Base-by-base conservation (phyloP, 2,329 filamentous ascomycete genomes). In the Xylariales sp. region DNA sequence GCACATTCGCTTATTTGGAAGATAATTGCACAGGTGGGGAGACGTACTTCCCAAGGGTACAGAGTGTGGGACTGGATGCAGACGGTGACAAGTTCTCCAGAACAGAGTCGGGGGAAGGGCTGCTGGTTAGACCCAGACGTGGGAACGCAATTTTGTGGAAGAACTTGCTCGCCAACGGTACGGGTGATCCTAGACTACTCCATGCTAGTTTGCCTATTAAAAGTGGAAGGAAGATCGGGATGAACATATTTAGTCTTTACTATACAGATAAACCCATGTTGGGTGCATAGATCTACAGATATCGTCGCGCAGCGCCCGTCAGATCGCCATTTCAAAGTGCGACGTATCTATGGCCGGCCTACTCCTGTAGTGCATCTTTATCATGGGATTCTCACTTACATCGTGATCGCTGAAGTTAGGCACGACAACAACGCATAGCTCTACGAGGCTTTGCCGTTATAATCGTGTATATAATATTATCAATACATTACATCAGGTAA, bases 1-100 rank as follows among this genome's bases (percentile, higher is more conserved):
- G 8, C 8, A 25, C n/a, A 18, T 32, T 32, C 16, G 30, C 20
- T 15, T 32, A 32, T 18, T 18, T 32, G 10, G n/a, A 19, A 5
- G 30, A 32, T n/a, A 7, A 32, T 7, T 32, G 30, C n/a, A n/a
- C n/a, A 11, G 30, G 30, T 19, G 30, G 30, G 12, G 6, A 32
- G 11, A 32, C 30, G 10, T 32, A 32, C 20, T 32, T 32, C 17
- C 30, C 28, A 12, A 12, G 16, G 6, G 5, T 18, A 11, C 16
- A 15, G 7, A n/a, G 16, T 15, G 30, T 32, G 6, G 17, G 15
- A 18, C 15, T 18, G 8, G 15, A 32, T 5, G 30, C 30, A 6
- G 30, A 32, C 20, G 30, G 30, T 10, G 30, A 32, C 6, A 32
- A 32, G 30, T 32, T 32, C n/a, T 32, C 30, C 8, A 5, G 30